Evolutionary conservation across 495 filamentous ascomycete genomes (phyloP).

Genomic region (Penicillium alfredii): DNA sequence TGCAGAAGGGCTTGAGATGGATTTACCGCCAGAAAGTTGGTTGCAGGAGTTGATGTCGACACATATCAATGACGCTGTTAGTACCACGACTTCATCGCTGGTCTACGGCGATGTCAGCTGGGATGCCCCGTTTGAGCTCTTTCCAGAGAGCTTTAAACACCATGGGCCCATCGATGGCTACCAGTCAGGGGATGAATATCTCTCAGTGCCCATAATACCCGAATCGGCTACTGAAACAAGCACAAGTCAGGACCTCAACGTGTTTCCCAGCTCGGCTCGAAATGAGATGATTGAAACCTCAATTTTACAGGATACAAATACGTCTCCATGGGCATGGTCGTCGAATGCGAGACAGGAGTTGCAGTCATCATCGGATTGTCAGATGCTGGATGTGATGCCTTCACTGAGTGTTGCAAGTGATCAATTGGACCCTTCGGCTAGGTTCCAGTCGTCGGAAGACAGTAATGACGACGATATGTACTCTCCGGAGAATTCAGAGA

Average conservation of each 20-base stretch:
- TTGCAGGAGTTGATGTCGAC: conserved; percentile 26
- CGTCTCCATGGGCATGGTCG: not conserved
- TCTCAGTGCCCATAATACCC: not conserved
- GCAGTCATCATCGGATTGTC: not conserved
- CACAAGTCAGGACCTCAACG: not conserved
- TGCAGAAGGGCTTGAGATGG: conserved; percentile 16
- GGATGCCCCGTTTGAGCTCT: conserved; percentile 5
- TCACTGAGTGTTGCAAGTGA: no score
- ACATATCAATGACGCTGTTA: conserved; percentile 8
- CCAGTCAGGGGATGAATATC: not conserved
- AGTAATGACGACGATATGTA: conserved; percentile 4
- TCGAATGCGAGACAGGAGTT: not conserved
- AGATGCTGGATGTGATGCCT: no score
- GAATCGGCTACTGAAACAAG: not conserved
- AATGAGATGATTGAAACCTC: not conserved
- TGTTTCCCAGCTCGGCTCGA: not conserved
- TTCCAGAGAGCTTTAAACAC: conserved; percentile 5
- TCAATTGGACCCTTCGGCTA: no score
- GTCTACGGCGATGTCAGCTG: no score
- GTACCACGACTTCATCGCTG: no score
- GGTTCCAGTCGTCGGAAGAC: conserved; percentile 4
- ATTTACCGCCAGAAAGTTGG: conserved; percentile 27
- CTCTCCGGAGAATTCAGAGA: conserved; percentile 1
- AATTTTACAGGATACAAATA: not conserved
- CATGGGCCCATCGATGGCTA: not conserved